Base-by-base conservation (phyloP, 352 stramenopile species). In the Peronospora belbahrii region DNA sequence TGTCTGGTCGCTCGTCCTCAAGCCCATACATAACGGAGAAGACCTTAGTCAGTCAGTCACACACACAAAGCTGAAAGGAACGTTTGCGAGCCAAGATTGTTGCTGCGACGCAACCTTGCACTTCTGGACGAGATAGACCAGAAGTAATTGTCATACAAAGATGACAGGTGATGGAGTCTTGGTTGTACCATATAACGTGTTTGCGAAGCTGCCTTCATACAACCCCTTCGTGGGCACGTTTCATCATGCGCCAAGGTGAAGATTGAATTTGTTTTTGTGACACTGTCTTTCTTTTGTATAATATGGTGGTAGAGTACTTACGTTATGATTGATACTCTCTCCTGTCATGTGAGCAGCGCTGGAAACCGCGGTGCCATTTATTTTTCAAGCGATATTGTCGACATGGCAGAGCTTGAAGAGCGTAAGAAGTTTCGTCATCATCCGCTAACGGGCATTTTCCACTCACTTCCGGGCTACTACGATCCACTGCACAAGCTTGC, bases 141-240 rank as follows among this genome's bases (percentile, higher is more conserved):
- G 38, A n/a, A 63, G 23, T 28, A 34, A 23, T 37, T 19, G 15
- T 17, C 14, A 41, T 22, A 56, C 14, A 14, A 32, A 40, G 18
- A 70, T 68, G 52, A 74, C 70, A 47, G 48, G 38, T 30, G 65
- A 72, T 27, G 73, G 62, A 61, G 50, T 51, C 4, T 59, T 77
- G 31, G 60, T 83, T 31, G 31, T 81, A 38, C 45, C 74, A 42
- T 72, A 63, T 56, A 82, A 82, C 47, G 77, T 94, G 47, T 94
- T 89, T 55, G 83, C 81, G 34, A 74, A 81, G 20, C 65, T 94
- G 42, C 82, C 83, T 28, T 80, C 80, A 27, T 91, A 92, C 59
- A 94, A 94, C 60, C 83, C 83, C 40, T 94, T 88, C 38, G 79
- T 94, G 23, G 83, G 83, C 65, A 93, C 82, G 17, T 94, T 94